These are phyloP conservation scores for Cryptosporidium ubiquitum DNA, from an alignment of 169 alveolate species.

Conservation along the genomic window DNA sequence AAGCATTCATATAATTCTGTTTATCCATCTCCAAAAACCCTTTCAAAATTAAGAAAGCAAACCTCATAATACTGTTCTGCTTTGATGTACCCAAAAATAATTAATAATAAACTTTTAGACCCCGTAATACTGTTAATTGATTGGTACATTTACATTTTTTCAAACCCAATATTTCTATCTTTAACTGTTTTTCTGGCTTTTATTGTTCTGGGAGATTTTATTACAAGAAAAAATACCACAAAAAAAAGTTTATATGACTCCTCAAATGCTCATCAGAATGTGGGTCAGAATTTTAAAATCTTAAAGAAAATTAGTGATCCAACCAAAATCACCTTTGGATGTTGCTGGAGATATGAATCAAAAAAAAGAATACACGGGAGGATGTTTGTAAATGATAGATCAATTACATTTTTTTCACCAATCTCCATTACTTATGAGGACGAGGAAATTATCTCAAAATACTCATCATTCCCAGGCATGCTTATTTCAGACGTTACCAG, in stretches of 20 bases:
- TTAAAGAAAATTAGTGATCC: neutral
- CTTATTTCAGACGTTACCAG: constrained; percentile 1
- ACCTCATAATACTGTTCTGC: neutral
- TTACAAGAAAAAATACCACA: neutral
- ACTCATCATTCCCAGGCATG: constrained; percentile 31
- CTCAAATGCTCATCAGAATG: neutral
- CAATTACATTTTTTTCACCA: constrained; percentile 47
- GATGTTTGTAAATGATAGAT: constrained; percentile 24
- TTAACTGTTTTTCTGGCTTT: neutral
- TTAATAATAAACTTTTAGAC: neutral
- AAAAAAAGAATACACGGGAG: constrained; percentile 68
- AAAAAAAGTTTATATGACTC: neutral
- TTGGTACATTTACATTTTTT: constrained; percentile 2
- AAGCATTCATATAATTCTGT: neutral
- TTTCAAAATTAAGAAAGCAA: no score
- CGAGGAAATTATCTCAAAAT: constrained; percentile 1
- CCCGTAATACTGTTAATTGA: neutral
- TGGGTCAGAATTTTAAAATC: neutral
- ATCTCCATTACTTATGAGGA: neutral
- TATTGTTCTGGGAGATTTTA: neutral
- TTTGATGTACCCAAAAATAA: neutral
- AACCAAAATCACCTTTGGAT: constrained; percentile 45
- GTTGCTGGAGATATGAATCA: constrained; percentile 74
- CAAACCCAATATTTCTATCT: constrained; percentile 5
- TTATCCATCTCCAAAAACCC: no score